Conservation (phyloP, 441 rosid species). For the Metrosideros polymorpha region DNA sequence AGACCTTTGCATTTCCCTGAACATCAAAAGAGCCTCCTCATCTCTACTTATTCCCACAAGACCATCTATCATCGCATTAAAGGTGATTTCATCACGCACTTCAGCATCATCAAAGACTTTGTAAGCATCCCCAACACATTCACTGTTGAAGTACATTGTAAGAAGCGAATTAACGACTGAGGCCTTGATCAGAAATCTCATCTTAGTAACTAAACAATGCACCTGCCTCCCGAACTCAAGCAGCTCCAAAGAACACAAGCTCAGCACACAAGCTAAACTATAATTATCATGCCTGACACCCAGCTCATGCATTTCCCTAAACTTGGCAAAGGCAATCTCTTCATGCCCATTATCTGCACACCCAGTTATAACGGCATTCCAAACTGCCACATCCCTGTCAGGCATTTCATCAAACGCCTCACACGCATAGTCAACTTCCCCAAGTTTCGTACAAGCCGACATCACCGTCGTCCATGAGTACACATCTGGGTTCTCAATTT, state of each 20-base stretch:
- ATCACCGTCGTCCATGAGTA: constrained; percentile 66
- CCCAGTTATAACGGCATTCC: constrained; percentile 80
- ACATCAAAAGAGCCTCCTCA: constrained; percentile 30
- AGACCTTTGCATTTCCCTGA: constrained; percentile 36
- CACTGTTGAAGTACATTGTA: constrained; percentile 52
- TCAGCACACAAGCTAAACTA: constrained; percentile 59
- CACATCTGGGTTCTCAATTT: constrained; percentile 49
- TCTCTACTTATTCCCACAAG: constrained; percentile 27
- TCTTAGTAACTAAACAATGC: constrained; percentile 47
- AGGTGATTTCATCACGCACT: constrained; percentile 44
- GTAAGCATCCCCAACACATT: constrained; percentile 22
- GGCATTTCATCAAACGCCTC: constrained; percentile 51
- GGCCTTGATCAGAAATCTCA: constrained; percentile 28
- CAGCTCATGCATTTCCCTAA: constrained; percentile 43
- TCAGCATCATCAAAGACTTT: constrained; percentile 41
- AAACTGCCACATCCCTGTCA: constrained; percentile 28
- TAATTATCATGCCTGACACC: constrained; percentile 54
- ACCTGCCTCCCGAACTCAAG: constrained; percentile 50
- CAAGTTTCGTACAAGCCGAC: constrained; percentile 35
- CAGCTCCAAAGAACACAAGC: constrained; percentile 31
- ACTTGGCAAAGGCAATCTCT: constrained; percentile 35
- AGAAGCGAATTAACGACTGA: constrained; percentile 59
- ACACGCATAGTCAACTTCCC: constrained; percentile 33
- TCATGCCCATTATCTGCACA: constrained; percentile 39
- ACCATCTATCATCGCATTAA: constrained; percentile 64